These are phyloP conservation scores for Melastoma candidum DNA, from an alignment of 441 rosid genomes.

Conservation along the genomic window DNA sequence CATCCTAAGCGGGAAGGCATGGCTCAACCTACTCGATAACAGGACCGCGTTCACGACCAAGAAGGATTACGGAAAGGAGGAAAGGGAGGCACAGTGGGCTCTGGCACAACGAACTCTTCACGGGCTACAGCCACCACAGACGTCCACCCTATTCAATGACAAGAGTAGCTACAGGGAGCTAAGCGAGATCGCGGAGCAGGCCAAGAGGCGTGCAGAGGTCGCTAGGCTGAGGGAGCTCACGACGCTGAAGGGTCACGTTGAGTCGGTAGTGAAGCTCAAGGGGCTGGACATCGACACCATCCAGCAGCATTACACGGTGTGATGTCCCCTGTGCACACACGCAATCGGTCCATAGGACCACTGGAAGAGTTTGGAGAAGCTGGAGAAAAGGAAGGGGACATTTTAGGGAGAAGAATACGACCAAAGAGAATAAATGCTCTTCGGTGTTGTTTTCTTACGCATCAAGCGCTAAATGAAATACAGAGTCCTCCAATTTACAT, in stretches of 20 bases:
- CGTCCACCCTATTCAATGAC: conserved; percentile 40
- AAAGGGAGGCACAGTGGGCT: conserved; percentile 97
- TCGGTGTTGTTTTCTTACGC: too few species aligned
- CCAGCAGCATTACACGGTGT: conserved; percentile 14
- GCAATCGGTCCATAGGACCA: too few species aligned
- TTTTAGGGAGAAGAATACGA: too few species aligned
- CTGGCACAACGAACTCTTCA: conserved; percentile 80
- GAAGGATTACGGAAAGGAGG: conserved; percentile 88
- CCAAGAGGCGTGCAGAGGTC: conserved; percentile 85
- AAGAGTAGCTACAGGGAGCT: conserved; percentile 79
- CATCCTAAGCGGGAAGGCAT: conserved; percentile 74
- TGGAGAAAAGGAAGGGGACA: too few species aligned
- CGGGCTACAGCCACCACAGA: conserved; percentile 74
- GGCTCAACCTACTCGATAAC: conserved; percentile 72
- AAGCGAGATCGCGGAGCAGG: conserved; percentile 90
- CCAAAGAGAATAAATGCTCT: too few species aligned
- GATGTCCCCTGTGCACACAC: background rate
- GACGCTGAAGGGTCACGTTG: conserved; percentile 12
- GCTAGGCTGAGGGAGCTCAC: conserved; percentile 26
- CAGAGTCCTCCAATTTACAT: too few species aligned
- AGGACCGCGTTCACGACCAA: conserved; percentile 93
- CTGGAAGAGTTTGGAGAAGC: too few species aligned
- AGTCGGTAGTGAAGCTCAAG: conserved; percentile 14
- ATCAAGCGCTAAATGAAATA: too few species aligned
- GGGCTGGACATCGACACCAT: conserved; percentile 13